Evolutionary conservation across 768 basidiomycete species (phyloP), one percentile per base, ranked within the genome.

Genomic region (Rubroboletus satanas): DNA sequence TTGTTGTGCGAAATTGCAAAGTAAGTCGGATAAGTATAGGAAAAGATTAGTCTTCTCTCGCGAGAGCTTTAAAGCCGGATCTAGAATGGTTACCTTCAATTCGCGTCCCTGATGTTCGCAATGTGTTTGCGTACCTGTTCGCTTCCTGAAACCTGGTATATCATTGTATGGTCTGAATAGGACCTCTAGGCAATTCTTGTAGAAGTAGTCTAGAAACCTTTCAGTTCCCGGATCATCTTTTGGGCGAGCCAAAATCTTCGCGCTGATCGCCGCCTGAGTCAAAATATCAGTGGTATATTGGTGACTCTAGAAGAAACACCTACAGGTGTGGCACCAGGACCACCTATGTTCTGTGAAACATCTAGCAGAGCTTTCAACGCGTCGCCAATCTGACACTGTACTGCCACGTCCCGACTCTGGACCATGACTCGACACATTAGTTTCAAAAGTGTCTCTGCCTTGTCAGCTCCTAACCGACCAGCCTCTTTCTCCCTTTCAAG

Each of bases 351-450:
- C 45, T 78, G 77, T 4, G 88, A 87, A 54, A 90, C 77, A 61
- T 98, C 94, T 64, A 98, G 69, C 75, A 95, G 78, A 43, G 84
- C 79, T 72, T 86, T 87, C 64, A 98, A 66, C 32, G 88, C 85
- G 69, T 99, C 97, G 1, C 90, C 89, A 54, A 98, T 78, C 71
- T 93, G 91, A 67, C 88, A 90, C 73, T 96, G 91, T 55, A 97
- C 79, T 3, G 91, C 93, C 60, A 93, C 62, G 62, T 98, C 93
- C 59, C 80, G 79, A 72, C 90, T 91, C 52, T 79, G 76, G n/a
- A 85, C 81, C 76, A 97, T 76, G 45, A 93, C 77, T 64, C 80
- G 77, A 70, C 90, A 90, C 60, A 90, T 80, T 66, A 90, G 79
- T 60, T 84, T 80, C 58, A 90, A 69, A 48, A 97, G 73, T 18